Base-by-base conservation (phyloP, 2,329 filamentous ascomycete species). In the Arthroderma uncinatum region DNA sequence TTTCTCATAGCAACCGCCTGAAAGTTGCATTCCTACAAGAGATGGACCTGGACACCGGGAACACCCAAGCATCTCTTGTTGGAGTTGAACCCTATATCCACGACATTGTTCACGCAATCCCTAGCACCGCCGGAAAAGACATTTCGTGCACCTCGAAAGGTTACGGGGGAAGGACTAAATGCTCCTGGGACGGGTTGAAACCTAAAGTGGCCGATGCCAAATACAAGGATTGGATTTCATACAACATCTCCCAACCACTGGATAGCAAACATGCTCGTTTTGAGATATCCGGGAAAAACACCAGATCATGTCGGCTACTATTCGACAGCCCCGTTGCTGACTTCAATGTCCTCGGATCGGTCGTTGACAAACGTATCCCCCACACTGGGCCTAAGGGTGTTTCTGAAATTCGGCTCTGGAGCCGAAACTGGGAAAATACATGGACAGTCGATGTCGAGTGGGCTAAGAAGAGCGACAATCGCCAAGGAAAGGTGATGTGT, bases 1-100 rank as follows among this genome's bases (percentile, higher is more conserved):
- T 97, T 72, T 93, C 89, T 0, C 74, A 81, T 21, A 79, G 83
- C 59, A 87, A 84, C 67, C 82, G 89, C 37, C 82, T 95, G 70
- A 97, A 97, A 71, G 78, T 92, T 52, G 94, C 84, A 71, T 96
- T 97, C 70, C 76, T 87, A 53, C 91, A 98, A 68, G 81, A 81
- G 8, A 76, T 96, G 52, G 82, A 95, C 62, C 79, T 95, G 8
- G 86, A 88, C 62, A 82, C 78, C 2, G 84, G 84, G n/a, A 74
- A 78, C 12, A 89, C 89, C 62, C 76, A 74, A 1, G 86, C 91
- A 40, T 82, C 82, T 34, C 74, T 95, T 7, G 79, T 78, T 0
- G 90, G 89, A 0, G 69, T 89, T 1, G 77, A 82, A 61, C 76
- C 82, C 2, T 94, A 83, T 67, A 73, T 93, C 0, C 76, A 80